Evolutionary conservation across 225 moss, liverwort and hornwort species (phyloP), one percentile per base, ranked within the genome.

Genomic region (Rhytidiadelphus loreus): DNA sequence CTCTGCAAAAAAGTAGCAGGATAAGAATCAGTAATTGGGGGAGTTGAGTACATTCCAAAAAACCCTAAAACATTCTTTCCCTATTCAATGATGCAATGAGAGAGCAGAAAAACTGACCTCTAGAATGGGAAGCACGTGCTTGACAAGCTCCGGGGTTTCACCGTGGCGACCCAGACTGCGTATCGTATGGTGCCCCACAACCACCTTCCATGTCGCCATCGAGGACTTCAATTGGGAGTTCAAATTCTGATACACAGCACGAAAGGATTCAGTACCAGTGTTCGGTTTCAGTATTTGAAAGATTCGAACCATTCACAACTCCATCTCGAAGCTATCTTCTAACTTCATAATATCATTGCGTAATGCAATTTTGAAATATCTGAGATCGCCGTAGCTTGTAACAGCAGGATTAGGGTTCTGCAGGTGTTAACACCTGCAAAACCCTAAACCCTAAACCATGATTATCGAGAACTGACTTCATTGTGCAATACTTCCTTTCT

Each of bases 91-190:
- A 62, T 25, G 87, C 25, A 64, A 61, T 25, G 55, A 56, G 58
- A 55, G 64, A 37, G 25, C 13, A 33, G 33, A 72, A 35, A 55
- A 39, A 77, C 84, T 69, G 24, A 96, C 96, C 86, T 95, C 93
- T 39, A 96, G 85, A 68, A 96, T 90, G 73, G 96, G 96, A 39
- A 95, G 91, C 53, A 96, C 89, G 18, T 92, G 93, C 83, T 92
- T 85, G 20, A 95, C 92, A 73, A 96, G 93, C 88, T 96, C 96
- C 11, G 46, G 83, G 7, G 95, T 95, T 35, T 94, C 93, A 13
- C 96, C 95, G 70, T 96, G 96, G 24, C 92, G 90, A 61, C 96
- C 96, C 17, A 94, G 55, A 86, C 96, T 96, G n/a, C 94, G 92
- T 79, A 96, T 95, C 6, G 95, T 90, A 83, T 96, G 96, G 86